Evolutionary conservation across 305 asterid genomes (phyloP).

Genomic region (Solanum chacoense): DNA sequence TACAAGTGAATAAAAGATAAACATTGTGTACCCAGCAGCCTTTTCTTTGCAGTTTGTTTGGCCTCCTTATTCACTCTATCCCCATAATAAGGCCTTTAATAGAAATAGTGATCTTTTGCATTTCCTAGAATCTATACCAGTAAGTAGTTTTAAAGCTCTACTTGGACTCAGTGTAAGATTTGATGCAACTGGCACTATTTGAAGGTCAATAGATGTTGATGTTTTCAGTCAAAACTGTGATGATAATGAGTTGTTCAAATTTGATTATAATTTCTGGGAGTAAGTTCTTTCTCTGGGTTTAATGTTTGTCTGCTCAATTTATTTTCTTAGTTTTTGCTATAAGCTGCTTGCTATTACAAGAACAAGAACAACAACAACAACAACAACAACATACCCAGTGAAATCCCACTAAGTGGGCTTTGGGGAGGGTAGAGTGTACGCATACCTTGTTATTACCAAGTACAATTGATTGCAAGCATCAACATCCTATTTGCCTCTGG

Average conservation of each 20-base stretch:
- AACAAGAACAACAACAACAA: not conserved
- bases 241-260: not conserved
- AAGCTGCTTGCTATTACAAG: not conserved
- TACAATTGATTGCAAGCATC: not conserved
- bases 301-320: not conserved
- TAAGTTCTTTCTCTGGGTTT: not conserved
- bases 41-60: not conserved
- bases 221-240: not conserved
- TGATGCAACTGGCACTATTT: not conserved
- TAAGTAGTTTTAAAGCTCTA: not conserved
- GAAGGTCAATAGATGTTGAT: not conserved
- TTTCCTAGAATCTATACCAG: not conserved
- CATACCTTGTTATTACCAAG: not conserved
- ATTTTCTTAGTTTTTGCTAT: not conserved
- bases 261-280: not conserved
- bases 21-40: not conserved
- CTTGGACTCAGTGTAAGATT: not conserved
- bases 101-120: not conserved
- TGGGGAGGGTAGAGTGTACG: not conserved
- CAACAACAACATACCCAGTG: not conserved
- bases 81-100: not conserved
- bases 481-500: not conserved
- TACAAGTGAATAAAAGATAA: not conserved
- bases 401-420: not conserved
- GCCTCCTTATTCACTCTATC: not conserved